phyloP scores from a whole-genome alignment of 169 alveolate genomes.

The Eimeria falciformis region DNA sequence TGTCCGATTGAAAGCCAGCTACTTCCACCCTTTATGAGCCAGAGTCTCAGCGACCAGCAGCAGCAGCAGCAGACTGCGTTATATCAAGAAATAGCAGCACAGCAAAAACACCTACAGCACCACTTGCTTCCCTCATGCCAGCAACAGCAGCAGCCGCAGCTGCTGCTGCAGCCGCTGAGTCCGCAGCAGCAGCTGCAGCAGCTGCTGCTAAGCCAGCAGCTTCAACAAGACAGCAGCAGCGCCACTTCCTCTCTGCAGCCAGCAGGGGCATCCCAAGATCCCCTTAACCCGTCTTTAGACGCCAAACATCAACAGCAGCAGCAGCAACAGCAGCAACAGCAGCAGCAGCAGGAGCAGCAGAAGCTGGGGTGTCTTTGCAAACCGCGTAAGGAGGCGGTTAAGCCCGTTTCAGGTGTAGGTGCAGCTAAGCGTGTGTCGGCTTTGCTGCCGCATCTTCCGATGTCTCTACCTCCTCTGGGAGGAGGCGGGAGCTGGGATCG shows the following conservation, averaged over 20 bases:
- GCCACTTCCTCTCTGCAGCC: constrained; percentile 13
- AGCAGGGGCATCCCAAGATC: constrained; percentile 31
- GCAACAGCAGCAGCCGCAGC: constrained; percentile 41
- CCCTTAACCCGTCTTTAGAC: no score
- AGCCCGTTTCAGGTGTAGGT: constrained; percentile 1
- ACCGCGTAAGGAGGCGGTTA: constrained; percentile 26
- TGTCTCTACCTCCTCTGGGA: constrained; percentile 14
- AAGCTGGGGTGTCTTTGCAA: constrained; percentile 38
- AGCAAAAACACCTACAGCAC: constrained; percentile 48
- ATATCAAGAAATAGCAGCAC: constrained; percentile 36
- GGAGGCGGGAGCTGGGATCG: constrained; percentile 52
- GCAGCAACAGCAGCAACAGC: constrained; percentile 24
- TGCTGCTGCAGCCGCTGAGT: neutral
- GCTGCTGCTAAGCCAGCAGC: constrained; percentile 49
- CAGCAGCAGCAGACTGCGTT: constrained; percentile 1
- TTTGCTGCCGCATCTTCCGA: constrained; percentile 37
- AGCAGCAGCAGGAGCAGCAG: constrained; percentile 37
- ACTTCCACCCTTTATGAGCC: neutral
- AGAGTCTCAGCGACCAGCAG: constrained; percentile 1
- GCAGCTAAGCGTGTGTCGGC: constrained; percentile 33
- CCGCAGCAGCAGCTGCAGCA: constrained; percentile 52
- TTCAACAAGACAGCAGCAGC: constrained; percentile 31
- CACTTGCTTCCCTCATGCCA: neutral
- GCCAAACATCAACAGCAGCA: no score
- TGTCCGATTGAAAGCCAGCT: constrained; percentile 51